Percentiles rank a stretch among this genome's conserved stretches.
Conservation (phyloP, 73 alveolate species). For the Paramecium tetraurelia region DNA sequence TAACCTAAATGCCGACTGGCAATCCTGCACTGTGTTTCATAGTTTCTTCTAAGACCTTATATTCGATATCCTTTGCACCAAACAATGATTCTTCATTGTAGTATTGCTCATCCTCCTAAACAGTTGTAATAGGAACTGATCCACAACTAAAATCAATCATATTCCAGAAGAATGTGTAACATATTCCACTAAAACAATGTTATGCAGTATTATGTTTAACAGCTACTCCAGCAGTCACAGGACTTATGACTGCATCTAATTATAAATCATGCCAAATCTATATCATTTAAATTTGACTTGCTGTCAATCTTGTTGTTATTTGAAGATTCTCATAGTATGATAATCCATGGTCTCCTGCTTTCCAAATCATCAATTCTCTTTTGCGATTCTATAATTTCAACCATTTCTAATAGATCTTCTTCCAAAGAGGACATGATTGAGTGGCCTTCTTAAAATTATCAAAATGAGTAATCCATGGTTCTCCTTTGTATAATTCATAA, state of each 20-base stretch:
- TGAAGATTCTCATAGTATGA: slow-evolving; percentile 27
- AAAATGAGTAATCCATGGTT: slow-evolving; percentile 20
- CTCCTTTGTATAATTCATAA: slow-evolving; percentile 31
- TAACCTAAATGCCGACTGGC: slow-evolving; percentile 83
- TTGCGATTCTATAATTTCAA: background rate
- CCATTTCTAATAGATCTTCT: background rate
- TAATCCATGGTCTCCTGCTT: slow-evolving; percentile 48
- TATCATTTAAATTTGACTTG: background rate
- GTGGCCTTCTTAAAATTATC: slow-evolving; percentile 13
- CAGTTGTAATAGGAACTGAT: slow-evolving; percentile 69
- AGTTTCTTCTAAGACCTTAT: slow-evolving; percentile 44
- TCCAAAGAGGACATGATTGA: background rate
- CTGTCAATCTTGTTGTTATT: background rate
- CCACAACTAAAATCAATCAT: slow-evolving; percentile 71
- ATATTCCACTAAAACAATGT: slow-evolving; percentile 20
- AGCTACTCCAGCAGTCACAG: slow-evolving; percentile 66
- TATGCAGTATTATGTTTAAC: slow-evolving; percentile 57
- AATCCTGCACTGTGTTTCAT: slow-evolving; percentile 73
- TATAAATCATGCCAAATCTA: slow-evolving; percentile 39
- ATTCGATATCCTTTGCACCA: slow-evolving; percentile 54
- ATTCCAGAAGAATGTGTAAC: slow-evolving; percentile 66
- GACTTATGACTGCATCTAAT: slow-evolving; percentile 66
- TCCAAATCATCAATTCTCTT: slow-evolving; percentile 27
- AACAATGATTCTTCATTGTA: slow-evolving; percentile 18
- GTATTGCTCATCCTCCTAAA: slow-evolving; percentile 62